phyloP scores from a whole-genome alignment of 202 grass and related monocot genomes.

The Saccharum hybrid region DNA sequence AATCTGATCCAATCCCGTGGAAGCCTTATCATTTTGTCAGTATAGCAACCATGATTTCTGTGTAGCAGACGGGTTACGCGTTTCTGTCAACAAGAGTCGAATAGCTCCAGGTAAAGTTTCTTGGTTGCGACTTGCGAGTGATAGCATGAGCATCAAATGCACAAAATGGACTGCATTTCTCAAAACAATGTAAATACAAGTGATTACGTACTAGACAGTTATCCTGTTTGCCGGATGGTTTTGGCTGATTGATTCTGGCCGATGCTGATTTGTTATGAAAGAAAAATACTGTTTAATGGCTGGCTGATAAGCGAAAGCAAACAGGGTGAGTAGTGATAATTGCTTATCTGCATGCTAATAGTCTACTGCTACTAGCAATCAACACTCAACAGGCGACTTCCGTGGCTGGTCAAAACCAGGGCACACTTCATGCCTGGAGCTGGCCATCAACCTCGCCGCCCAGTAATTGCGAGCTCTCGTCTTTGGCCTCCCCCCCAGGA shows the following conservation, averaged over 20 bases:
- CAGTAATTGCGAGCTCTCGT: background rate
- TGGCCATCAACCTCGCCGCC: slow-evolving; percentile 1
- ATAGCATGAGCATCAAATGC: background rate
- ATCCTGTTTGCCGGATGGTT: no score
- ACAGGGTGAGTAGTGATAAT: background rate
- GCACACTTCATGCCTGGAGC: background rate
- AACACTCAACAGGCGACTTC: background rate
- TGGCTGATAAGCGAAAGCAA: no score
- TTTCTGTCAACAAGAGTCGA: background rate
- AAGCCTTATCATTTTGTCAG: no score
- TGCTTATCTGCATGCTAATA: background rate
- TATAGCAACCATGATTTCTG: no score
- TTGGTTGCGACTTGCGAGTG: no score
- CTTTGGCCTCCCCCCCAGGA: background rate
- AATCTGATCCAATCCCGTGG: no score
- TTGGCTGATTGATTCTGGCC: no score
- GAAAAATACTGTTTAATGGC: no score
- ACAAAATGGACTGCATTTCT: background rate
- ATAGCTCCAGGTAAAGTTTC: background rate
- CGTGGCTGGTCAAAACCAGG: background rate
- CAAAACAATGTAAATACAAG: background rate
- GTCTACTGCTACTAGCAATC: background rate
- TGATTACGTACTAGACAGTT: background rate
- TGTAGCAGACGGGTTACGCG: background rate
- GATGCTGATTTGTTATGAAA: no score